Evolutionary conservation across 208 protist genomes (phyloP).

Genomic region (Trypanosoma cruzi): DNA sequence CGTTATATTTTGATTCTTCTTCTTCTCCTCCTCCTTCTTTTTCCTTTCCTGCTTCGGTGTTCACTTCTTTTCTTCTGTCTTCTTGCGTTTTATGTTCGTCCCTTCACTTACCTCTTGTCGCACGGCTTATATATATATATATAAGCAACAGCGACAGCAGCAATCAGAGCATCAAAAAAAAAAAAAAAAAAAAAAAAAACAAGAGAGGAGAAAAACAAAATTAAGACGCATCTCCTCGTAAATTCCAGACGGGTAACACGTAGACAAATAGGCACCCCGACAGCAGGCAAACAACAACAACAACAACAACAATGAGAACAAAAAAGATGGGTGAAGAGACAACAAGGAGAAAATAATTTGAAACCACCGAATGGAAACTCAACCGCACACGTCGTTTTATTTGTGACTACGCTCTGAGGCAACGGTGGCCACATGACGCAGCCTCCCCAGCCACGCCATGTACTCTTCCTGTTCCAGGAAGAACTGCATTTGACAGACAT

Average conservation of each 20-base stretch:
- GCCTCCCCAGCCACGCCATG: conserved; percentile 70
- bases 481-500: conserved; percentile 86
- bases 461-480: conserved; percentile 90
- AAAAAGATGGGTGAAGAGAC: too few relatives aligned
- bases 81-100: background rate
- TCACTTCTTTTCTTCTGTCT: conserved; percentile 2
- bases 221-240: background rate
- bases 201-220: background rate
- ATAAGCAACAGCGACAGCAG: background rate
- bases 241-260: background rate
- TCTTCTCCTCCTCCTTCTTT: background rate
- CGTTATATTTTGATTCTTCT: background rate
- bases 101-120: background rate
- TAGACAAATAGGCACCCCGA: too few relatives aligned
- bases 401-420: conserved; percentile 6
- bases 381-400: background rate
- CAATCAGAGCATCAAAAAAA: background rate
- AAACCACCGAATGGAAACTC: background rate
- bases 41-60: background rate
- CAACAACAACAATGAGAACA: too few relatives aligned
- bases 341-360: background rate
- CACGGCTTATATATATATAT: too few relatives aligned
- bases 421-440: conserved; percentile 41
- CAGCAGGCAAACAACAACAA: background rate
- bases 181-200: background rate